Conservation (phyloP, 2,329 filamentous ascomycete species). For the Paecilomyces niveus region DNA sequence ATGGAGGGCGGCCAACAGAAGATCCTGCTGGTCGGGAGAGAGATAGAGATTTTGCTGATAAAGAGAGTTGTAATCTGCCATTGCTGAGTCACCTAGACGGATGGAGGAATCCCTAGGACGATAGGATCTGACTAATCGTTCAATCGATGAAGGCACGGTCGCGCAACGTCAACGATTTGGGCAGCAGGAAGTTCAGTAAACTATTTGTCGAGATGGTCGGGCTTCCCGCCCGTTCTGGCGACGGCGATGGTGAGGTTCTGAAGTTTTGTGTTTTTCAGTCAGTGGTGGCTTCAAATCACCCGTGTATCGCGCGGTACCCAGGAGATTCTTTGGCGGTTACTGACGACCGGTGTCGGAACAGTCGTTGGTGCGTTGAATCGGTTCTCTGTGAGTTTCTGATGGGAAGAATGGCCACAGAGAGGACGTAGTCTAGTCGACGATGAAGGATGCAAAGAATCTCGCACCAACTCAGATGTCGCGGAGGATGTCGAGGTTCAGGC, state of each 20-base stretch:
- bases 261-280: not conserved
- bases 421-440: not conserved
- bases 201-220: conserved; percentile 12
- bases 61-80: conserved; percentile 33
- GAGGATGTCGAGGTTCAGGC: not conserved
- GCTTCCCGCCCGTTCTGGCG: conserved; percentile 27
- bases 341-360: not conserved
- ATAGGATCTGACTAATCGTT: not conserved
- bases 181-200: not conserved
- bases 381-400: not conserved
- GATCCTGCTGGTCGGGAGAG: conserved; percentile 67
- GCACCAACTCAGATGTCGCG: not conserved
- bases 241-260: not conserved
- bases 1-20: conserved; percentile 68
- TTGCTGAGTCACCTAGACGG: conserved; percentile 10
- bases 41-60: conserved; percentile 57
- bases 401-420: too few species aligned
- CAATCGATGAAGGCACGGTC: not conserved
- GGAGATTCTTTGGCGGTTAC: not conserved
- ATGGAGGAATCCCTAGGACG: not conserved
- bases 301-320: not conserved
- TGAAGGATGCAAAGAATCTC: not conserved
- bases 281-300: not conserved
- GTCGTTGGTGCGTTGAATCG: not conserved
- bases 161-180: not conserved